Percentiles rank a stretch among this genome's conserved stretches.
These are phyloP conservation scores for Xenoacremonium recifei DNA, from an alignment of 2,329 filamentous ascomycete species.

Conservation along the genomic window DNA sequence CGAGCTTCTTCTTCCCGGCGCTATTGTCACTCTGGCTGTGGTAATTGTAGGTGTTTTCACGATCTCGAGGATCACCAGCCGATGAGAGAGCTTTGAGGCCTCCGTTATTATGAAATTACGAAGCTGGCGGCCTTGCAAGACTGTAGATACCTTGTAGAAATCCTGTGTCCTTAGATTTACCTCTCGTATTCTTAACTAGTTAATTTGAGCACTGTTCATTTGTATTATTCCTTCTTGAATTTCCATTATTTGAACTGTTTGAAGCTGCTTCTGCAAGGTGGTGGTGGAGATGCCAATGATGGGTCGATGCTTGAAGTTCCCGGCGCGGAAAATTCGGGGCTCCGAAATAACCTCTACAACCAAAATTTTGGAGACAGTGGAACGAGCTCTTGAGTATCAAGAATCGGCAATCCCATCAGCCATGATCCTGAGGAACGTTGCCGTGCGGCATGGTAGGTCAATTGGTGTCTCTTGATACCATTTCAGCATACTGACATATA, in stretches of 20 bases:
- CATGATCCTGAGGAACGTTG: slow-evolving; percentile 58
- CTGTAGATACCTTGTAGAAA: slow-evolving; percentile 34
- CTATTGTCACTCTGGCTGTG: slow-evolving; percentile 90
- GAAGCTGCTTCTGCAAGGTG: neutral
- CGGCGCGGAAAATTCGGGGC: slow-evolving; percentile 22
- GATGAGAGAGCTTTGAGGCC: slow-evolving; percentile 35
- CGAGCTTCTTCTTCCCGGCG: slow-evolving; percentile 87
- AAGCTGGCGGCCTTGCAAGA: slow-evolving; percentile 25
- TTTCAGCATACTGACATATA: slow-evolving; percentile 10
- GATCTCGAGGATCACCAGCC: slow-evolving; percentile 66
- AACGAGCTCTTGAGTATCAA: slow-evolving; percentile 12
- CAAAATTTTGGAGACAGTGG: slow-evolving; percentile 30
- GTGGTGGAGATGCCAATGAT: neutral
- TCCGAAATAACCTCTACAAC: slow-evolving; percentile 12
- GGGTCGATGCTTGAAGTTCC: slow-evolving; percentile 1
- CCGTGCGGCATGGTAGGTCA: slow-evolving; percentile 53
- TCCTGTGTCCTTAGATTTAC: slow-evolving; percentile 26
- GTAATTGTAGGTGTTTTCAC: slow-evolving; percentile 94
- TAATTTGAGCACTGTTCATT: slow-evolving; percentile 5
- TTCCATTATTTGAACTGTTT: neutral
- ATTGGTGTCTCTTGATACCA: slow-evolving; percentile 4
- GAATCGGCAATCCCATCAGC: slow-evolving; percentile 26
- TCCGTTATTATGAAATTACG: slow-evolving; percentile 35
- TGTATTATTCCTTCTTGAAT: slow-evolving; percentile 3
- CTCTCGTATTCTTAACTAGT: slow-evolving; percentile 22